Evolutionary conservation across 352 stramenopile species (phyloP).

Genomic region (Pythium brassicae): DNA sequence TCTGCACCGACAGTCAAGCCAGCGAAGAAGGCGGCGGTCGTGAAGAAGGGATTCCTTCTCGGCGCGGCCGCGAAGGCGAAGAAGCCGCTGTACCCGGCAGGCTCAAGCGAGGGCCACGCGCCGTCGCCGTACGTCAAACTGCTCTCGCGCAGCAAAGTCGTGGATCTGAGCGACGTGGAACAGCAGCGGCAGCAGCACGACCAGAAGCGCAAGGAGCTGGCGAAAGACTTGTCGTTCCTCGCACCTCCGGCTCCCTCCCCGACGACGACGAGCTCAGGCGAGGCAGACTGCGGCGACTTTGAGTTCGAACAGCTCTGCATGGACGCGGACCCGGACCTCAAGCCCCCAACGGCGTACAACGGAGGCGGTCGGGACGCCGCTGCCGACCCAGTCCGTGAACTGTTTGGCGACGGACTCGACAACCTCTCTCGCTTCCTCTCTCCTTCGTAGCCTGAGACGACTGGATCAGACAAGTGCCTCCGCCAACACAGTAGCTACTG

Average conservation of each 20-base stretch:
- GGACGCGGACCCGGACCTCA: slow-evolving; percentile 73
- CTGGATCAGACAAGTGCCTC: not conserved
- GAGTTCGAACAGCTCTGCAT: slow-evolving; percentile 81
- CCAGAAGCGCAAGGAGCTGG: slow-evolving; percentile 10
- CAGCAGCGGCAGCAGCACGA: slow-evolving; percentile 29
- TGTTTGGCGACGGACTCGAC: slow-evolving; percentile 49
- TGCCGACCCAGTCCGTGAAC: slow-evolving; percentile 13
- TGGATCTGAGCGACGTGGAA: slow-evolving; percentile 59
- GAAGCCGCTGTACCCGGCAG: slow-evolving; percentile 58
- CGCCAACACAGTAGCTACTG: not conserved
- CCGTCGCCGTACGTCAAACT: slow-evolving; percentile 78
- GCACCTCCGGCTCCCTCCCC: not conserved
- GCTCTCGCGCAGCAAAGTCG: slow-evolving; percentile 73
- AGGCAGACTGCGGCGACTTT: slow-evolving; percentile 57
- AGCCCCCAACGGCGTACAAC: slow-evolving; percentile 6
- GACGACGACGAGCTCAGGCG: slow-evolving; percentile 3
- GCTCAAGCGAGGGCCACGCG: slow-evolving; percentile 60
- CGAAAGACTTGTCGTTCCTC: slow-evolving; percentile 21
- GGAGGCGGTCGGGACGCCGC: not conserved
- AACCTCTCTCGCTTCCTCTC: slow-evolving; percentile 40
- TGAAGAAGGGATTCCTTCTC: slow-evolving; percentile 77
- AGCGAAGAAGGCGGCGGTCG: slow-evolving; percentile 11
- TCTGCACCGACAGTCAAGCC: slow-evolving; percentile 13
- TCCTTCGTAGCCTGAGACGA: too few relatives aligned
- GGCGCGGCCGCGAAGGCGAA: slow-evolving; percentile 16